Percentiles rank a stretch among this genome's conserved stretches.
Evolutionary conservation across 2,329 filamentous ascomycete species (phyloP).

Genomic region (Penicillium sp.): DNA sequence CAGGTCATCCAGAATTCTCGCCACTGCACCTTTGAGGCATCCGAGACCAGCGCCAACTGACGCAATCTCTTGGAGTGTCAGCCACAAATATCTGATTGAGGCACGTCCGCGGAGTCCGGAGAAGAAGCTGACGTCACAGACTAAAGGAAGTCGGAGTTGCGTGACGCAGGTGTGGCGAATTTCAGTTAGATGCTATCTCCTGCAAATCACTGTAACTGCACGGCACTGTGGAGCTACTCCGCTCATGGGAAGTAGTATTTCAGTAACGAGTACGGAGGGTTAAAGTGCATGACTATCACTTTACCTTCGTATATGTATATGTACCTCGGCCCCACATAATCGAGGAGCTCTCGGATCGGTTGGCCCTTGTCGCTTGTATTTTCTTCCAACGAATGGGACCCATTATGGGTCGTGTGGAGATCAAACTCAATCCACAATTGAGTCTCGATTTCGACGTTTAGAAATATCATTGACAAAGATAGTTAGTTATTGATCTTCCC

Average conservation of each 20-base stretch:
- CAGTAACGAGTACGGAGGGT: background rate
- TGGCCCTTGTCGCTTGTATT: slow-evolving; percentile 2
- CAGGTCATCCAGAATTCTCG: slow-evolving; percentile 2
- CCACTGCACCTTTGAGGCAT: slow-evolving; percentile 8
- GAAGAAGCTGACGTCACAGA: background rate
- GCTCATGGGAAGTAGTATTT: background rate
- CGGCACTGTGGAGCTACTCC: background rate
- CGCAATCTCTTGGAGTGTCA: background rate
- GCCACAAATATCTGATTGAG: background rate
- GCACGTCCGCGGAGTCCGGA: background rate
- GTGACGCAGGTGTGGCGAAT: slow-evolving; percentile 17
- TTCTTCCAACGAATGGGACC: slow-evolving; percentile 1
- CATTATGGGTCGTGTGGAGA: background rate
- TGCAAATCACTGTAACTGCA: background rate
- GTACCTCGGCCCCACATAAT: background rate
- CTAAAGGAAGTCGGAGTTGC: background rate
- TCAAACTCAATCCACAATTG: background rate
- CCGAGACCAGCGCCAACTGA: background rate
- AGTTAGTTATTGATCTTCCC: no score
- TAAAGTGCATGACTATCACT: no score
- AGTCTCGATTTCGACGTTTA: background rate
- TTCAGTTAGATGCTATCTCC: slow-evolving; percentile 1
- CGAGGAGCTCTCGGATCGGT: background rate
- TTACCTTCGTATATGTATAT: no score
- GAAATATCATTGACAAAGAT: background rate